phyloP scores from a whole-genome alignment of 169 alveolate species.

The Plasmodium relictum region DNA sequence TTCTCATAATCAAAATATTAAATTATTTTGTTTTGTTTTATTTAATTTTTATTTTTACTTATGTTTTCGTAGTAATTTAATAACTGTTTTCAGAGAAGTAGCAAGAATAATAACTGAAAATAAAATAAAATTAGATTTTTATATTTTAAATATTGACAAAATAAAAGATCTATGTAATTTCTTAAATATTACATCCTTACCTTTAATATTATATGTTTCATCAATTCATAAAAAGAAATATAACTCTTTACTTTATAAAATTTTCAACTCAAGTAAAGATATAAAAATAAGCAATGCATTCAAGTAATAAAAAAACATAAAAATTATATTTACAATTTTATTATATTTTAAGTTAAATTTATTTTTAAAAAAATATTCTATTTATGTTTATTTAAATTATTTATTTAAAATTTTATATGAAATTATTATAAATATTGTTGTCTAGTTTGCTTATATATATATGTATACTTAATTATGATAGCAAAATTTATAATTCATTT shows the following conservation, averaged over 20 bases:
- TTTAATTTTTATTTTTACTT: background rate
- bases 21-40: background rate
- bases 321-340: background rate
- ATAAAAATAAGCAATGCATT: slow-evolving; percentile 74
- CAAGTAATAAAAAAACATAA: slow-evolving; percentile 42
- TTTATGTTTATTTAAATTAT: too few species aligned
- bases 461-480: too few species aligned
- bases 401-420: too few species aligned
- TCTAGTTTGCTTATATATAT: too few species aligned
- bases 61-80: slow-evolving; percentile 27
- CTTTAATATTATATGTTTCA: slow-evolving; percentile 63
- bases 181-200: slow-evolving; percentile 44
- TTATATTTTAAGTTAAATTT: background rate
- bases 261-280: slow-evolving; percentile 59
- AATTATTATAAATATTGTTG: too few species aligned
- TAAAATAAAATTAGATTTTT: slow-evolving; percentile 53
- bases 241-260: slow-evolving; percentile 41
- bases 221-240: slow-evolving; percentile 71
- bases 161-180: slow-evolving; percentile 55
- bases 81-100: slow-evolving; percentile 73
- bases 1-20: too few species aligned
- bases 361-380: too few species aligned
- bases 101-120: slow-evolving; percentile 57
- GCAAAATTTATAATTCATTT: too few species aligned
- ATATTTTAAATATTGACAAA: slow-evolving; percentile 62